Evolutionary conservation across 371 early-diverging fungal species (phyloP).

Genomic region (Mucor lusitanicus): DNA sequence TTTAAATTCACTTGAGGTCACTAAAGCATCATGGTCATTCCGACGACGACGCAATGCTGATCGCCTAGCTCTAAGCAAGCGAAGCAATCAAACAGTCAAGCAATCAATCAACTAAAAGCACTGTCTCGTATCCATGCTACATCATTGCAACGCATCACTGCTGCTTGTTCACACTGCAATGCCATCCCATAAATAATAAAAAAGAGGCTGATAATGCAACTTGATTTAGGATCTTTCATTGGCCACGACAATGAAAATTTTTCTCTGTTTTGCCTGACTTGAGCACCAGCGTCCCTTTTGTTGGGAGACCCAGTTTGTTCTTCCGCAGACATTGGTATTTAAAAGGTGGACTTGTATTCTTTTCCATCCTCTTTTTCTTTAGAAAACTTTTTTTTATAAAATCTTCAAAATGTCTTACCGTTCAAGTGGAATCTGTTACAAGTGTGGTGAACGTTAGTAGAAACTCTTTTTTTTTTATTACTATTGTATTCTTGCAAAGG

Average conservation of each 20-base stretch:
- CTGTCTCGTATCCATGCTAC: too few relatives aligned
- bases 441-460: conserved; percentile 58
- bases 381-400: conserved; percentile 1
- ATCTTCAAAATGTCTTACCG: conserved; percentile 43
- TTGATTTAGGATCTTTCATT: background rate
- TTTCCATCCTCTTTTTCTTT: conserved; percentile 3
- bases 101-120: too few relatives aligned
- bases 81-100: too few relatives aligned
- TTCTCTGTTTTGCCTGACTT: background rate
- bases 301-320: background rate
- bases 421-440: conserved; percentile 42
- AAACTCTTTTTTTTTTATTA: conserved; percentile 13
- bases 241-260: background rate
- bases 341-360: background rate
- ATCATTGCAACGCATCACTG: too few relatives aligned
- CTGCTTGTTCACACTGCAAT: too few relatives aligned
- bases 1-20: too few relatives aligned
- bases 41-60: too few relatives aligned
- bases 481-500: background rate
- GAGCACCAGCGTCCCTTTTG: background rate
- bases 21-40: too few relatives aligned
- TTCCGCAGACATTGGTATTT: background rate
- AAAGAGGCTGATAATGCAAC: conserved; percentile 3
- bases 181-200: background rate
- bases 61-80: too few relatives aligned